Evolutionary conservation across 306 rosid species (phyloP), one percentile per base, ranked within the genome.

Genomic region (Rosa rugosa): DNA sequence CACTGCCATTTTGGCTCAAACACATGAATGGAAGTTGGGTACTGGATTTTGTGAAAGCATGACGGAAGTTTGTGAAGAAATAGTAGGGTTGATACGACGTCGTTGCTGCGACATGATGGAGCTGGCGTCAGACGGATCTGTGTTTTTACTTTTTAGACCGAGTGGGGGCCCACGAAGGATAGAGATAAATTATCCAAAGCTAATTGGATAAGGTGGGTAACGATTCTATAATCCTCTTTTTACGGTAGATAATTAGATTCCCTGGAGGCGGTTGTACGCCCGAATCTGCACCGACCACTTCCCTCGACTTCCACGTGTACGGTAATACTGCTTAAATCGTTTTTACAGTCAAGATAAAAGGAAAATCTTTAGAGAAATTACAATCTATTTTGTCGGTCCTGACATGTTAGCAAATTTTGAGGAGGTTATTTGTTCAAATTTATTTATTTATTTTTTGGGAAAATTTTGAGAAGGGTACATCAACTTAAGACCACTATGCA

Each of bases 301-400:
- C 17, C 60, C 23, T 44, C 11, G 38, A 42, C 36, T 23, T 57
- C 60, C 85, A 83, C 79, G 82, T 80, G 79, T 42, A 77, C 22
- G 45, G 49, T 11, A 18, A 1, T 56, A 8, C 63, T 23, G 34
- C 14, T 59, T 9, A 10, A 22, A 12, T 54, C 27, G 1, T 22
- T 23, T 59, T 59, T 25, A 54, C 62, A 16, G 2, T 50, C 1
- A 50, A 31, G 36, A 31, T 31, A 31, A 31, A 31, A 31, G 36
- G 36, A 31, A 31, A 31, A 31, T 31, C 2, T 31, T 31, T 27
- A 50, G 7, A 14, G 20, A 50, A 50, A 50, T 50, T 14, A 50
- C n/a, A 31, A 2, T 31, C 36, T 31, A 31, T 31, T 31, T 31
- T 31, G 36, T 31, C 36, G 36, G 36, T 31, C 36, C 36, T 31